Base-by-base conservation (phyloP, 2,329 filamentous ascomycete genomes). In the Thielaviopsis ethacetica region DNA sequence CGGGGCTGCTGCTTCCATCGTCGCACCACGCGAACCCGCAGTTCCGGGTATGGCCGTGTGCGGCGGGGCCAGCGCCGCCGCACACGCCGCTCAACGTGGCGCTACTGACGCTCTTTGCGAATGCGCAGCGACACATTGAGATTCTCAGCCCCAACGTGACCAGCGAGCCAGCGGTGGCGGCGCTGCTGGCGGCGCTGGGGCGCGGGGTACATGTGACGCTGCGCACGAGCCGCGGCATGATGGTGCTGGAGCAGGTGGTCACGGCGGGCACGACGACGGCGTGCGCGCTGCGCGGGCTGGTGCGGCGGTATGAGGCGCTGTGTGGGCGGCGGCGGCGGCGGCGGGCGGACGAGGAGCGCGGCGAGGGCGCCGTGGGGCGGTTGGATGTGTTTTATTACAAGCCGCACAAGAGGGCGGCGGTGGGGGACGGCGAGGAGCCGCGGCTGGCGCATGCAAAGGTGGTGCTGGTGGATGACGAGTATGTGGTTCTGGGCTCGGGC, bases 131-230 rank as follows among this genome's bases (percentile, higher is more conserved):
- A 12, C 73, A 71, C 17, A 82, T 93, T 57, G 83, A 81, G 61
- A 77, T 93, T 3, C 80, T 90, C 63, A 90, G 88, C 0, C 88
- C 88, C 0, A 94, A 93, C 60, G 67, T 93, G 1, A 94, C 88
- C 0, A 82, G 82, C 0, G 73, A 75, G 54, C 76, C 84, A 0
- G 81, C 88, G 0, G 71, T 90, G 0, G 70, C 77, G 0, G 81
- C 79, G 0, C 68, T 94, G 0, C 64, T 85, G 0, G 71, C 71
- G 0, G 84, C 85, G 0, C 71, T 91, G 0, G 64, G 70, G 3
- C 77, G 86, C 0, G 86, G 87, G 1, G 78, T 93, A 12, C 70
- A 85, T 58, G 80, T 94, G 1, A 74, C 74, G 7, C 77, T 91
- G 51, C 73, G 86, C 6, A 89, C 86, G 0, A 84, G 82, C 63